Conservation (phyloP, 2,329 filamentous ascomycete species). For the Aspergillus sp. region DNA sequence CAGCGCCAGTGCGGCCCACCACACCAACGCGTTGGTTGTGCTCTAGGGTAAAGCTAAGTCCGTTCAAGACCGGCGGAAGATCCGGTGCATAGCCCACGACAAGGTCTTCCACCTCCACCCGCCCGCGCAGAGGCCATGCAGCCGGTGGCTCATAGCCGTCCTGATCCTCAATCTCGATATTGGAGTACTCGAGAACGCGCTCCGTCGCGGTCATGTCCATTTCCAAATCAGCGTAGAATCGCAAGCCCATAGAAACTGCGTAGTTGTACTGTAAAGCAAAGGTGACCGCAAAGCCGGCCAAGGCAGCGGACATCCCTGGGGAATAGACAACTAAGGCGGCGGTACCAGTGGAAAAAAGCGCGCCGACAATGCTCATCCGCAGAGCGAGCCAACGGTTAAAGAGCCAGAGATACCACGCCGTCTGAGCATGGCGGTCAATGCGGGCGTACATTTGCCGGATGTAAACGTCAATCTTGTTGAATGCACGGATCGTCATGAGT, state of each 20-base stretch:
- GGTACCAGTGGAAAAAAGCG: slow-evolving; percentile 65
- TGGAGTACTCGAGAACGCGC: slow-evolving; percentile 71
- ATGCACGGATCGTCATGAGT: slow-evolving; percentile 72
- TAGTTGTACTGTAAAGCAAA: slow-evolving; percentile 70
- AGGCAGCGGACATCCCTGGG: slow-evolving; percentile 61
- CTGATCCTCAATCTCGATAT: slow-evolving; percentile 64
- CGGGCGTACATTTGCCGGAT: slow-evolving; percentile 65
- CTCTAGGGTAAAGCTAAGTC: slow-evolving; percentile 19
- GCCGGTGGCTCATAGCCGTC: slow-evolving; percentile 62
- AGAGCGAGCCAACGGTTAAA: slow-evolving; percentile 76
- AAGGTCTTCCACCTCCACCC: slow-evolving; percentile 68
- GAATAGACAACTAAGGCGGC: slow-evolving; percentile 63
- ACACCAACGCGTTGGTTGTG: slow-evolving; percentile 25
- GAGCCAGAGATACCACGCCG: slow-evolving; percentile 66
- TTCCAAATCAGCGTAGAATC: slow-evolving; percentile 69
- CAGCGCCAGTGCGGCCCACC: slow-evolving; percentile 27
- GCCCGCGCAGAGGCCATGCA: slow-evolving; percentile 71
- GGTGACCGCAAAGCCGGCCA: slow-evolving; percentile 72
- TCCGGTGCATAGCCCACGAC: slow-evolving; percentile 70
- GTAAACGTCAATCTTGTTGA: slow-evolving; percentile 65
- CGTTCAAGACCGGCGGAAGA: slow-evolving; percentile 45
- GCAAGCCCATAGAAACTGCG: slow-evolving; percentile 66
- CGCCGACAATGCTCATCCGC: slow-evolving; percentile 70
- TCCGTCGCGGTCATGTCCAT: slow-evolving; percentile 77
- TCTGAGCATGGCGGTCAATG: slow-evolving; percentile 64